A percentile compares a stretch with the other conserved stretches of the same genome.
Evolutionary conservation across 495 filamentous ascomycete species (phyloP).

Genomic region (Diplogelasinospora grovesii): DNA sequence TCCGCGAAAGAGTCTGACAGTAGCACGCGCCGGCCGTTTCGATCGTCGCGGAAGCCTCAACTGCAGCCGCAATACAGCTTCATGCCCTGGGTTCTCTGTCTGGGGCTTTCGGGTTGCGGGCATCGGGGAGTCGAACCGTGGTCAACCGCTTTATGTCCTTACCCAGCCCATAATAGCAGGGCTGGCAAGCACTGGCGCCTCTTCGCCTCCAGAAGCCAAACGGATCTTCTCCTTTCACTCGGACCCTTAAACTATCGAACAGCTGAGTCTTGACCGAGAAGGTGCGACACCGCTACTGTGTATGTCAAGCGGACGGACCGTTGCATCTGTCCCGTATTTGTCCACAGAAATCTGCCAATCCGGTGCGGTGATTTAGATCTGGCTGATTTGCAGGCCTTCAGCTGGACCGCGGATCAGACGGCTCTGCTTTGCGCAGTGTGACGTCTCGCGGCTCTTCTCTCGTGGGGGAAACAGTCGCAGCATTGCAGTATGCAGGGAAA

Average conservation of each 20-base stretch:
- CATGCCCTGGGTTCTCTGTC: too few relatives aligned
- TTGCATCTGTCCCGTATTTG: neutral
- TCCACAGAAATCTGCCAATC: neutral
- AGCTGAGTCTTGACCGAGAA: neutral
- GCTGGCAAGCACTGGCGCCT: too few relatives aligned
- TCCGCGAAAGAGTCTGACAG: too few relatives aligned
- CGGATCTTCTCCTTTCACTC: neutral
- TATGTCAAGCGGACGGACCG: neutral
- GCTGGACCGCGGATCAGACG: neutral
- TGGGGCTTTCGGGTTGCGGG: neutral
- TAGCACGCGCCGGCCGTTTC: neutral
- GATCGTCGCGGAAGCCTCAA: neutral
- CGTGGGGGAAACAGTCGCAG: too few relatives aligned
- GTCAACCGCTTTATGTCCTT: neutral
- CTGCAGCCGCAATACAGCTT: neutral
- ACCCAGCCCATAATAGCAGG: too few relatives aligned
- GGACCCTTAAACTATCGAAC: neutral
- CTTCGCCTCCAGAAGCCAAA: too few relatives aligned
- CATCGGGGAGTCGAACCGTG: neutral
- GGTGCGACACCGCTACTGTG: neutral
- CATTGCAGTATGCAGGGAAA: conserved; percentile 1
- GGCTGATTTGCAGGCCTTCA: too few relatives aligned
- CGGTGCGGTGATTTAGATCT: neutral
- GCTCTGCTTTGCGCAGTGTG: neutral
- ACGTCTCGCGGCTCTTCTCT: conserved; percentile 4